Percentiles rank a stretch among this genome's conserved stretches.
Evolutionary conservation across 352 stramenopile genomes (phyloP).

Genomic region (Phytophthora parvispora): DNA sequence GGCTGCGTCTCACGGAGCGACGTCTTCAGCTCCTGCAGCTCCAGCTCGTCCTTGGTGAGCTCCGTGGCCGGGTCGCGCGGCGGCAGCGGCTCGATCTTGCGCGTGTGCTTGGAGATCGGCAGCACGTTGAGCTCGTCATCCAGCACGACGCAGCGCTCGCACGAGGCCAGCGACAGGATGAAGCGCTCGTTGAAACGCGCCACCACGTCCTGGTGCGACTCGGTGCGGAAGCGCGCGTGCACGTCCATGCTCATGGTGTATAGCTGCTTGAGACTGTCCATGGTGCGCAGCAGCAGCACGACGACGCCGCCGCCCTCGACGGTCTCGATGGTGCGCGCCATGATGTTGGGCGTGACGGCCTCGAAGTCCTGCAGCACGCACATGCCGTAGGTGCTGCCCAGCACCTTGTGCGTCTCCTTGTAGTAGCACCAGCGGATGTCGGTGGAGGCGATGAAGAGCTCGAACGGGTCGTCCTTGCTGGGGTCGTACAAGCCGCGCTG

Average conservation of each 20-base stretch:
- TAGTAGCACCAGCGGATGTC: constrained; percentile 99
- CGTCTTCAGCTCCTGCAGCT: constrained; percentile 96
- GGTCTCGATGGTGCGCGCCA: constrained; percentile 99
- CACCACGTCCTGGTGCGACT: constrained; percentile 96
- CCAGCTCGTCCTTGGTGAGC: constrained; percentile 81
- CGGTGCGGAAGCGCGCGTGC: constrained; percentile 92
- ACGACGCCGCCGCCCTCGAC: constrained; percentile 98
- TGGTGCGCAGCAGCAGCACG: constrained; percentile 98
- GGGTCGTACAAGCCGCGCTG: constrained; percentile 94
- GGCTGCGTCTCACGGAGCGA: constrained; percentile 97
- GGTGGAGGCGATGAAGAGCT: constrained; percentile 99
- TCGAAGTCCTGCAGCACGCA: constrained; percentile 99
- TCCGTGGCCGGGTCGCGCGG: constrained; percentile 66
- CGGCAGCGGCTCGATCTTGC: constrained; percentile 89
- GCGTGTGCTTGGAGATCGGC: constrained; percentile 95
- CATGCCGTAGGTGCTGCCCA: constrained; percentile 99
- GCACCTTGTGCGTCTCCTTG: constrained; percentile 99
- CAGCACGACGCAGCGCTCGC: constrained; percentile 97
- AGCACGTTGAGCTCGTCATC: constrained; percentile 99
- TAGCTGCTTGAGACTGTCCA: constrained; percentile 98
- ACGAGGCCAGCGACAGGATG: constrained; percentile 97
- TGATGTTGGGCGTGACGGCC: constrained; percentile 99
- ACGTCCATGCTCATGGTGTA: constrained; percentile 99
- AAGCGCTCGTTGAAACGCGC: constrained; percentile 99
- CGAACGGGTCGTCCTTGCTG: constrained; percentile 97